These are phyloP conservation scores for Rhodotorula sp. DNA, from an alignment of 1,284 basidiomycete species.

Conservation along the genomic window DNA sequence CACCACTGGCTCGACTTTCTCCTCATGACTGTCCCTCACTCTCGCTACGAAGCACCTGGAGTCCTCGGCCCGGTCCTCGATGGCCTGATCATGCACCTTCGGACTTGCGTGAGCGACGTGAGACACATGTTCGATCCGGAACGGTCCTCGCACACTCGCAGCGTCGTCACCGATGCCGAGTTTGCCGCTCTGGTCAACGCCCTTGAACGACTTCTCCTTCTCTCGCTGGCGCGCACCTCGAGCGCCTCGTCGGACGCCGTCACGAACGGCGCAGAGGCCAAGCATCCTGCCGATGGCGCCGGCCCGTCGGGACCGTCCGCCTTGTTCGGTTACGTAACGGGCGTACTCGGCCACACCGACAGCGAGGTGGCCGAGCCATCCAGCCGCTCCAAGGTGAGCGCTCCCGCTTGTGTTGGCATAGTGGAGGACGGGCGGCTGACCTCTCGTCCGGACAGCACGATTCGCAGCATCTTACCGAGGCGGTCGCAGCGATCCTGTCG, in stretches of 20 bases:
- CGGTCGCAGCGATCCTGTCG: conserved; percentile 40
- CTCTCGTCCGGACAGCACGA: conserved; percentile 16
- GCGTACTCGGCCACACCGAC: conserved; percentile 50
- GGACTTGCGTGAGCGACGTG: conserved; percentile 60
- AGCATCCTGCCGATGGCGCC: conserved; percentile 42
- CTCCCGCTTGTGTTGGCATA: not conserved
- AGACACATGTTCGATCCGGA: conserved; percentile 37
- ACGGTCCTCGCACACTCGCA: conserved; percentile 25
- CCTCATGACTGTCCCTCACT: conserved; percentile 80
- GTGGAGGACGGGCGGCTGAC: not conserved
- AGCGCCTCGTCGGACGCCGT: conserved; percentile 48
- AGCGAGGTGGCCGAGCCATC: conserved; percentile 24
- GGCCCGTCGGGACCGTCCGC: conserved; percentile 46
- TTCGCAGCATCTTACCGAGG: conserved; percentile 25
- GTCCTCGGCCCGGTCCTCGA: conserved; percentile 77
- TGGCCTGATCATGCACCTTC: conserved; percentile 74
- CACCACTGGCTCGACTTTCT: conserved; percentile 98
- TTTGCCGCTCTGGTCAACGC: conserved; percentile 78
- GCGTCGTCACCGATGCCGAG: conserved; percentile 69
- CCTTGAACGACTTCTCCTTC: conserved; percentile 71
- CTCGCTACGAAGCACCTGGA: conserved; percentile 65
- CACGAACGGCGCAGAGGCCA: conserved; percentile 7
- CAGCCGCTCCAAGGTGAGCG: conserved; percentile 29
- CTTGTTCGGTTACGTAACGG: conserved; percentile 51
- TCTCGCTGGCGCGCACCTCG: conserved; percentile 52